Evolutionary conservation across 192 early-diverging fungal genomes (phyloP), one percentile per base, ranked within the genome.

Genomic region (Linnemannia schmuckeri): DNA sequence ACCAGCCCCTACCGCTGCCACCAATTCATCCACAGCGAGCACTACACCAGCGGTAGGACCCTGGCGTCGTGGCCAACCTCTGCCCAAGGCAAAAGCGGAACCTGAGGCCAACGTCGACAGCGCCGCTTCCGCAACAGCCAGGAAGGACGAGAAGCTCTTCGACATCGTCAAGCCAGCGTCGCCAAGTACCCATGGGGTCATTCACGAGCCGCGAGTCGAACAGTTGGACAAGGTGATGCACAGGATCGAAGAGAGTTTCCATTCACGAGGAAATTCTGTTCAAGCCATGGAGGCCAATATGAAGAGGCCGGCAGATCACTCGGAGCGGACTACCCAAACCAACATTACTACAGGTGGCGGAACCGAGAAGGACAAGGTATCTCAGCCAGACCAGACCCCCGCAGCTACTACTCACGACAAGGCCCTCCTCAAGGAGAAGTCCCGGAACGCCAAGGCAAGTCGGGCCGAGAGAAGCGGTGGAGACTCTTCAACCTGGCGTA

Each of bases 211-310:
- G 6, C 77, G 66, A 35, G 66, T 75, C 20, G 82, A 79, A 30
- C 82, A 84, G 55, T 13, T 80, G 2, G 74, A 80, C 13, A 79
- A 80, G 44, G 74, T 85, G 10, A 85, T 85, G 83, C 77, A 79
- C 40, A 74, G 74, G n/a, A 85, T 85, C n/a, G 83, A 85, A 20
- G 83, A 85, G 41, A 79, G 69, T 5, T 54, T 85, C 10, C 73
- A 85, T 0, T 38, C 41, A 2, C 73, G 73, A 46, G 70, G 76
- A 41, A 73, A 35, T 5, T 78, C 82, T 33, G 41, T 78, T 2
- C 72, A 78, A 47, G 35, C 75, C 18, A 22, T 66, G 42, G 82
- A 73, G 0, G 70, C 69, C 2, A 41, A 71, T 46, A 77, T 72
- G 46, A 71, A 73, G 35, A 68, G 37, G 20, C 54, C 55, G 13